A percentile compares a stretch with the other conserved stretches of the same genome.
Evolutionary conservation across 169 alveolate species (phyloP).

Genomic region (Plasmodium gonderi): DNA sequence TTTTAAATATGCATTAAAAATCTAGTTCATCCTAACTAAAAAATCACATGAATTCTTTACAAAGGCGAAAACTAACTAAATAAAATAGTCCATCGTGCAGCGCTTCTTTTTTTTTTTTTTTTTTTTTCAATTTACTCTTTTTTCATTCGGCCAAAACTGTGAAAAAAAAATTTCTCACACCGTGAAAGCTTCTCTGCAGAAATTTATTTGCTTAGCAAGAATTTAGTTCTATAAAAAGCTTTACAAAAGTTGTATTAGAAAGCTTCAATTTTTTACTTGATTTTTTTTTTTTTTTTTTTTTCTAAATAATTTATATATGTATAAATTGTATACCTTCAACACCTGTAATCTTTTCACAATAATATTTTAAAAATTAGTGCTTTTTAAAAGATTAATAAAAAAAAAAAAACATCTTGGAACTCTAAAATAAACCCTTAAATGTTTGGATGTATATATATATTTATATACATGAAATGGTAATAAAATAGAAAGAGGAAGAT

Average conservation of each 20-base stretch:
- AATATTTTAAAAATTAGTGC: no score
- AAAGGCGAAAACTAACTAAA: background rate
- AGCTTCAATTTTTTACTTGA: no score
- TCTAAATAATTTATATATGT: no score
- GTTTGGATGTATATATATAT: background rate
- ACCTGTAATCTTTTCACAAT: no score
- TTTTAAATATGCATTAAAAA: background rate
- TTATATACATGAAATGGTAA: no score
- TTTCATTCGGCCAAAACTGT: background rate
- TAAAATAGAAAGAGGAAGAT: no score
- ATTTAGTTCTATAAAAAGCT: background rate
- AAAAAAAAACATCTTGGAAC: no score
- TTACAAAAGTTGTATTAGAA: no score
- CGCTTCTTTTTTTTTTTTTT: background rate
- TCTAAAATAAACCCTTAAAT: no score
- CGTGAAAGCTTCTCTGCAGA: background rate
- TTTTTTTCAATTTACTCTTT: background rate
- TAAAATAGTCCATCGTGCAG: background rate
- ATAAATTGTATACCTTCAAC: no score
- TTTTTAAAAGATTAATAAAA: no score
- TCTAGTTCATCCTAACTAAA: background rate
- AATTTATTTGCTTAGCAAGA: background rate
- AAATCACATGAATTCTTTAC: background rate
- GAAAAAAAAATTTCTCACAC: background rate
- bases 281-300: no score